These are phyloP conservation scores for Gymnopus androsaceus DNA, from an alignment of 1,284 basidiomycete genomes.

Conservation along the genomic window DNA sequence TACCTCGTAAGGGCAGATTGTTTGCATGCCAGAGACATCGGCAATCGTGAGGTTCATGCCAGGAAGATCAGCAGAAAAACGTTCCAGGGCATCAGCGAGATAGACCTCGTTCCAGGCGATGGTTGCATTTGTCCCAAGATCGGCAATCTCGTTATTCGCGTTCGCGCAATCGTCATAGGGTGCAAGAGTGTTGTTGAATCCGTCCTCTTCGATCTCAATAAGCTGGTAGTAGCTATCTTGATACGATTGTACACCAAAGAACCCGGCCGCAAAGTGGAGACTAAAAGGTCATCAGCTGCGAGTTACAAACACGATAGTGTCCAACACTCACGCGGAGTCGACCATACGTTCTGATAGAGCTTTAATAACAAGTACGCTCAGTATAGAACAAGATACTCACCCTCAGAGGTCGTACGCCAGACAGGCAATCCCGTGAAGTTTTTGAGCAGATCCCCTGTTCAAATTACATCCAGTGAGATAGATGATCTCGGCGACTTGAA, in stretches of 20 bases:
- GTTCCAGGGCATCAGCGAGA: conserved; percentile 49
- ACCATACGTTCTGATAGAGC: conserved; percentile 42
- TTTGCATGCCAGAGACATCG: conserved; percentile 50
- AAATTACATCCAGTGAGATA: too few relatives aligned
- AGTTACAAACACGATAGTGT: not conserved
- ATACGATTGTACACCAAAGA: conserved; percentile 58
- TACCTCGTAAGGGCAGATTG: conserved; percentile 62
- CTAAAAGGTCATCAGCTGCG: conserved; percentile 24
- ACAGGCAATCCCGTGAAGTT: conserved; percentile 54
- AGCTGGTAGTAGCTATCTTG: conserved; percentile 47
- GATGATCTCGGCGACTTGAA: not conserved
- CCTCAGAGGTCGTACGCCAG: conserved; percentile 60
- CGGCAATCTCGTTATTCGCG: conserved; percentile 36
- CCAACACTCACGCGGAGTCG: conserved; percentile 51
- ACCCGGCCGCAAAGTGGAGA: conserved; percentile 58
- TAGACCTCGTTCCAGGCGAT: conserved; percentile 55
- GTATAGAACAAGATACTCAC: conserved; percentile 27
- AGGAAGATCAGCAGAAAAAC: conserved; percentile 46
- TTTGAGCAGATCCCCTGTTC: conserved; percentile 45
- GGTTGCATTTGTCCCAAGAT: conserved; percentile 31
- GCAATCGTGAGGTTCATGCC: conserved; percentile 52
- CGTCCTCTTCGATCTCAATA: conserved; percentile 52
- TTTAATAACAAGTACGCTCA: not conserved
- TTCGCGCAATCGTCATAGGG: conserved; percentile 48
- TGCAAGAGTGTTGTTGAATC: conserved; percentile 51